Conservation (phyloP, 2,329 filamentous ascomycete species). For the Pestalotiopsis sp. region DNA sequence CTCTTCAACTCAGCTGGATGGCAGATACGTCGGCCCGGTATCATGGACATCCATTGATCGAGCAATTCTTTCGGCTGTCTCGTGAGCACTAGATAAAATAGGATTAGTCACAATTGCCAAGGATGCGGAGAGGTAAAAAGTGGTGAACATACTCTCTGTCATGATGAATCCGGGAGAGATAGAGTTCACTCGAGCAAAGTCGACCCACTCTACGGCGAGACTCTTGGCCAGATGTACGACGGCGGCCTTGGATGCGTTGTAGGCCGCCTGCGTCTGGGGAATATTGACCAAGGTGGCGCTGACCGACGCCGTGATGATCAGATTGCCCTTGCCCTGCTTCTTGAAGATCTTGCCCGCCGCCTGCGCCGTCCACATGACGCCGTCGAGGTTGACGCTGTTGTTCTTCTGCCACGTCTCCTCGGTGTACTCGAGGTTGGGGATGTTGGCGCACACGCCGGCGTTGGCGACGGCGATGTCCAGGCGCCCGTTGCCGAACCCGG, state of each 20-base stretch:
- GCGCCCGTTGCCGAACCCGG: constrained; percentile 74
- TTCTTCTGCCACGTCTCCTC: constrained; percentile 60
- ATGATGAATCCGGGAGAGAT: constrained; percentile 89
- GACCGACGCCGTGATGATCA: constrained; percentile 82
- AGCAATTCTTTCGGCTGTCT: background rate
- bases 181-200: constrained; percentile 80
- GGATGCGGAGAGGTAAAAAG: background rate
- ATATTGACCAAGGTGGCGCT: constrained; percentile 85
- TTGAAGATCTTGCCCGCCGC: constrained; percentile 75
- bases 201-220: constrained; percentile 83
- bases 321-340: constrained; percentile 85
- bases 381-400: constrained; percentile 76
- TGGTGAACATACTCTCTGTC: constrained; percentile 63
- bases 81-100: background rate
- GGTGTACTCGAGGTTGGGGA: constrained; percentile 61
- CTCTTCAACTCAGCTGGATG: background rate
- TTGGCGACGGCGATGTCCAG: constrained; percentile 78
- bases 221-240: constrained; percentile 76
- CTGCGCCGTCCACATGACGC: constrained; percentile 77
- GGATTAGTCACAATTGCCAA: background rate
- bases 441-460: constrained; percentile 78
- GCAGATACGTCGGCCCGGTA: background rate
- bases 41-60: background rate
- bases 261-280: constrained; percentile 56
- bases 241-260: background rate